Base-by-base conservation (phyloP, 2,329 filamentous ascomycete genomes). In the Alternaria hordeiaustralica region DNA sequence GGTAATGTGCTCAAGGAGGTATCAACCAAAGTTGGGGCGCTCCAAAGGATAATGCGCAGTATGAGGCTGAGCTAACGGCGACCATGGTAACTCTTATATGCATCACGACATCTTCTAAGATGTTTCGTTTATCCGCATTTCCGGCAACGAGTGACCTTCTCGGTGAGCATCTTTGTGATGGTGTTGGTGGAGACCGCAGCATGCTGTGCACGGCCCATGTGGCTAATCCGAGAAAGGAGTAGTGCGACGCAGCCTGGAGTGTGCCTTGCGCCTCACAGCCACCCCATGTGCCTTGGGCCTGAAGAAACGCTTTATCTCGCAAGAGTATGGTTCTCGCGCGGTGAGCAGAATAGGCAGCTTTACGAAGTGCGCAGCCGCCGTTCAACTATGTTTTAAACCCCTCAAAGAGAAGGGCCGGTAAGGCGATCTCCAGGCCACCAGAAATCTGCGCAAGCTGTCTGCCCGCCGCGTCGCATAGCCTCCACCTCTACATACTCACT, bases 181-280 rank as follows among this genome's bases (percentile, higher is more conserved):
- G 49, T 55, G 53, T 41, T 55, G 33, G 53, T 55, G 53, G 57
- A 44, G 28, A 50, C 63, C 3, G 3, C 36, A 5, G 33, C 33
- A n/a, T 36, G 0, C 25, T 57, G 59, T 47, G 63, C 61, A 60
- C 55, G 47, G 58, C 3, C 44, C 51, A 11, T 4, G 5, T 4
- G 13, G 33, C 60, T 62, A 41, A 13, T 28, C 18, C 8, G 12
- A 5, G 12, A 7, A 55, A 2, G 18, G 30, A 23, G 23, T 50
- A 50, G 33, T 25, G n/a, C 15, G 36, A 2, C 15, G 36, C 15
- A 41, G 36, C 36, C 15, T n/a, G 33, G 36, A 33, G 20, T 70
- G 64, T 67, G 69, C 68, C 69, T 70, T 66, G 66, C 59, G 56
- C 56, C 64, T 20, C 60, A 53, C 50, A 56, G 61, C 63, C 58